Evolutionary conservation across 306 rosid genomes (phyloP).

Genomic region (Prunus padus): DNA sequence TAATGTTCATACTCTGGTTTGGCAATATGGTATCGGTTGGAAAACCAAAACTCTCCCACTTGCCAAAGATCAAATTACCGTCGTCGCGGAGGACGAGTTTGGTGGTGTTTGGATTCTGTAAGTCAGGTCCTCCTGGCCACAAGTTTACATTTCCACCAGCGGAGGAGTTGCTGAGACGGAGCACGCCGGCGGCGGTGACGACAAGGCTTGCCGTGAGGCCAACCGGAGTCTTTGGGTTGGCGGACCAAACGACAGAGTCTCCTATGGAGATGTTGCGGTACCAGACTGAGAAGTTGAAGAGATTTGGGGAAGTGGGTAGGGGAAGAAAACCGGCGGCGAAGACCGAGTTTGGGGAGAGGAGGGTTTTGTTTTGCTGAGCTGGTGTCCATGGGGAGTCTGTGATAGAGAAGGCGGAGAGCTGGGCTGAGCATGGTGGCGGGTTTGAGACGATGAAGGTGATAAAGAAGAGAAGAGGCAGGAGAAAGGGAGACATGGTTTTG

Average conservation of each 20-base stretch:
- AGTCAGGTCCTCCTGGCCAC: constrained; percentile 7
- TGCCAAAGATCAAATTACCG: constrained; percentile 47
- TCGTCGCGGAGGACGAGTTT: constrained; percentile 30
- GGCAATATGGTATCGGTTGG: constrained; percentile 67
- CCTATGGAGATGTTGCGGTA: constrained; percentile 31
- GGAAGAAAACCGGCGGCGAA: constrained; percentile 62
- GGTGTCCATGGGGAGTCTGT: constrained; percentile 58
- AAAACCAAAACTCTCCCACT: constrained; percentile 51
- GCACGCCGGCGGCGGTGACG: constrained; percentile 42
- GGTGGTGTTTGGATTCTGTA: constrained; percentile 29
- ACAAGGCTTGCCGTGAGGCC: constrained; percentile 26
- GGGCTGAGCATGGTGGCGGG: constrained; percentile 39
- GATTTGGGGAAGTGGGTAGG: constrained; percentile 24
- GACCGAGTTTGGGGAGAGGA: constrained; percentile 46
- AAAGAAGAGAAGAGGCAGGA: constrained; percentile 18
- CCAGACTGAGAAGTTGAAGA: constrained; percentile 63
- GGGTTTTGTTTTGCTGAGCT: constrained; percentile 29
- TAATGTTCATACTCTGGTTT: constrained; percentile 39
- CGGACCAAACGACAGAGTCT: constrained; percentile 45
- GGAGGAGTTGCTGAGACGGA: constrained; percentile 34
- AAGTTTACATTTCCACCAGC: constrained; percentile 24
- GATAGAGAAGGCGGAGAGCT: constrained; percentile 37
- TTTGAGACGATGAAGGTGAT: constrained; percentile 26
- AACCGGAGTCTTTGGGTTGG: neutral
- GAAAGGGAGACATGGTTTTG: constrained; percentile 25